These are phyloP conservation scores for Capsicum pubescens DNA, from an alignment of 257 asterid species.

Conservation along the genomic window DNA sequence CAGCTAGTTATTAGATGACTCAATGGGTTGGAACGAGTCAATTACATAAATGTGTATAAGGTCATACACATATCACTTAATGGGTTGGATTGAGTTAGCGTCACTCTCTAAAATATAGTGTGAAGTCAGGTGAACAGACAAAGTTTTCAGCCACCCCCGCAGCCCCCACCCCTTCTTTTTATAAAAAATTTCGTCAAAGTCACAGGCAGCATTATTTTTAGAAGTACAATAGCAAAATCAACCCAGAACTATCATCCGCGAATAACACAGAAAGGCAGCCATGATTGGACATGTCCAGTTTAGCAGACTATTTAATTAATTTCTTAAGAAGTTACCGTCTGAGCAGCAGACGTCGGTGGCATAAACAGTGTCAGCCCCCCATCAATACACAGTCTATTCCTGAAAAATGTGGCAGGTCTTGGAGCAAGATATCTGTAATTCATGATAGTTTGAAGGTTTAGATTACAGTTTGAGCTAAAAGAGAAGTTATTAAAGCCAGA, in stretches of 20 bases:
- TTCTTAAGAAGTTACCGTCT: conserved; percentile 55
- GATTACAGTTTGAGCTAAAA: conserved; percentile 28
- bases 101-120: conserved; percentile 9
- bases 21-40: background rate
- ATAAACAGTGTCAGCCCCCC: conserved; percentile 94
- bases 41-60: background rate
- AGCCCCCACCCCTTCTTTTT: no score
- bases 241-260: background rate
- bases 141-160: background rate
- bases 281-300: conserved; percentile 1
- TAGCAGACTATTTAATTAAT: background rate
- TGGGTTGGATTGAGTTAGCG: conserved; percentile 9
- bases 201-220: conserved; percentile 10
- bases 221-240: conserved; percentile 4
- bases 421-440: conserved; percentile 91
- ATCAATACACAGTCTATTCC: conserved; percentile 81
- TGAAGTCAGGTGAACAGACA: background rate
- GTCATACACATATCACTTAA: background rate
- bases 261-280: conserved; percentile 9
- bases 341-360: conserved; percentile 96
- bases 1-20: background rate
- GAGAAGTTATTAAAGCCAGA: conserved; percentile 10
- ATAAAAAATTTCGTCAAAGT: background rate
- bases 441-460: conserved; percentile 31
- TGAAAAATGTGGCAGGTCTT: conserved; percentile 87